Evolutionary conservation across 1,284 basidiomycete genomes (phyloP), one percentile per base, ranked within the genome.

Genomic region (Baeospora myosura): DNA sequence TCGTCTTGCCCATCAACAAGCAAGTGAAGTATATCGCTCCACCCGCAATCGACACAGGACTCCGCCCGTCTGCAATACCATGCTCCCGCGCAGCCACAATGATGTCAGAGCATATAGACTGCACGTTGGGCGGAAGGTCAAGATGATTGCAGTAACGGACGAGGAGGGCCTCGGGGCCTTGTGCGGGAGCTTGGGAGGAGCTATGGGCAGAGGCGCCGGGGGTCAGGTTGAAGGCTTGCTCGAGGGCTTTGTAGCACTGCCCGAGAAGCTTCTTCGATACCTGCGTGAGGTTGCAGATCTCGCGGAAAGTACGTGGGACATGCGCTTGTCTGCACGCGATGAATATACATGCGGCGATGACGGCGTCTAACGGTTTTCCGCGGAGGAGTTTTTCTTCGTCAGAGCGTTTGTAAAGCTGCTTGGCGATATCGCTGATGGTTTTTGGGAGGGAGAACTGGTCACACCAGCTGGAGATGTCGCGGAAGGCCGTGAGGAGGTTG

Each of bases 281-380:
- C 53, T 88, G 82, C 4, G 92, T 93, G 45, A 96, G 70, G 53
- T 90, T 88, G 64, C 91, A 92, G 37, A 98, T 93, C 66, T 99
- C 96, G 53, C 87, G 81, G 70, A 98, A 98, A 42, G 93, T 95
- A 49, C 96, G 78, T 0, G 89, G 89, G 7, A 96, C 93, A 52
- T 91, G 86, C 11, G 88, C 90, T 62, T 94, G 89, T 45, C 95
- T 80, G 63, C 94, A 97, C 0, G 95, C 96, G 52, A 97, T 94
- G 60, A 98, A 97, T 61, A 99, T 96, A 65, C 93, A 97, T 1
- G 95, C 94, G 7, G 94, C 95, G 52, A 97, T 93, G 57, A 96
- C 84, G 1, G 93, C 92, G 45, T 94, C 88, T 50, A 88, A 74
- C 10, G 88, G 87, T 61, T 97, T 98, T 28, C 93, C 94, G 29